A percentile compares a stretch with the other conserved stretches of the same genome.
Evolutionary conservation across 176 grass and related monocot species (phyloP).

Genomic region (Dactylis glomerata): DNA sequence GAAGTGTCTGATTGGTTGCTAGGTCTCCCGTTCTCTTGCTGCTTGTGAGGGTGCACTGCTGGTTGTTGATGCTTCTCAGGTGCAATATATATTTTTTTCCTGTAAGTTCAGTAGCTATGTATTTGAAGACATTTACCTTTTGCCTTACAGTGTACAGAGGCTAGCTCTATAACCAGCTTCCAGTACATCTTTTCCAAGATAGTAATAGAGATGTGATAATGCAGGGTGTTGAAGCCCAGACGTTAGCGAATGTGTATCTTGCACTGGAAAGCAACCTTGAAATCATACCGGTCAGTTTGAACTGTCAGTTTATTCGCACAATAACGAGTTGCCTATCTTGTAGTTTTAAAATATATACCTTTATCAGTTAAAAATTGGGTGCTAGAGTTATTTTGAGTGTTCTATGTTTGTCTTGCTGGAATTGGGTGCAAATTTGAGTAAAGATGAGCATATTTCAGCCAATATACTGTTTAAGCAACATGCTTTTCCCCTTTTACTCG

Average conservation of each 20-base stretch:
- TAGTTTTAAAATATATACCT: not conserved
- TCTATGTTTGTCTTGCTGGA: slow-evolving; percentile 1
- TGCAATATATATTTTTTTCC: slow-evolving; percentile 67
- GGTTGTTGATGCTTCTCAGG: slow-evolving; percentile 98
- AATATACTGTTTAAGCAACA: slow-evolving; percentile 17
- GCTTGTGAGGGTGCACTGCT: slow-evolving; percentile 98
- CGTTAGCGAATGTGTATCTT: slow-evolving; percentile 94
- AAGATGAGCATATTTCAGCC: slow-evolving; percentile 15
- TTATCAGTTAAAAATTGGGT: slow-evolving; percentile 14
- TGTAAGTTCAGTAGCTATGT: slow-evolving; percentile 51
- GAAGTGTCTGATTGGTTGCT: slow-evolving; percentile 29
- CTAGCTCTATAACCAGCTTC: slow-evolving; percentile 23
- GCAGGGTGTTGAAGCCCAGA: slow-evolving; percentile 99
- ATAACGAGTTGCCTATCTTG: not conserved
- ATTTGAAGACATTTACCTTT: slow-evolving; percentile 28
- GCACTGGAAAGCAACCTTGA: slow-evolving; percentile 91
- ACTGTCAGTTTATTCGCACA: not conserved
- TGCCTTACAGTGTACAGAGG: not conserved
- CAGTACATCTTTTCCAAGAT: not conserved
- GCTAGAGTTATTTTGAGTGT: slow-evolving; percentile 10
- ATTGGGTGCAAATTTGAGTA: slow-evolving; percentile 13
- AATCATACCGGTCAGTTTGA: slow-evolving; percentile 81
- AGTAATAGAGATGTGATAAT: slow-evolving; percentile 38
- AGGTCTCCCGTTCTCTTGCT: slow-evolving; percentile 98
- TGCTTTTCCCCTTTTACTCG: not conserved